phyloP scores from a whole-genome alignment of 148 eudicot genomes.

The Vaccinium vitisidaea region DNA sequence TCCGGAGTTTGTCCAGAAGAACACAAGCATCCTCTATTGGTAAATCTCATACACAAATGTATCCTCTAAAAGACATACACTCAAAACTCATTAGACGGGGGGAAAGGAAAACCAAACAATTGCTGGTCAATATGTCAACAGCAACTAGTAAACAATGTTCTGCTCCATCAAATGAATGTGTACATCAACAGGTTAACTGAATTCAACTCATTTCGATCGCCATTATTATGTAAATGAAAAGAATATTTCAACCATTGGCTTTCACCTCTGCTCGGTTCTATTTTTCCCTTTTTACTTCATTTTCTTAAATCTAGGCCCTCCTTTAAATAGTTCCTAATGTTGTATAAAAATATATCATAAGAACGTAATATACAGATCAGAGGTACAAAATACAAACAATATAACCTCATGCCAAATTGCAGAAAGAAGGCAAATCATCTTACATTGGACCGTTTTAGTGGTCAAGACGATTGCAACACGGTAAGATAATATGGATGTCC shows the following conservation, averaged over 20 bases:
- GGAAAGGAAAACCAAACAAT: background rate
- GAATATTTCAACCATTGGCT: background rate
- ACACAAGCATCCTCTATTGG: background rate
- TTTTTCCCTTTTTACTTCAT: background rate
- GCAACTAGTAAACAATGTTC: background rate
- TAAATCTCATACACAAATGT: background rate
- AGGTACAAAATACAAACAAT: background rate
- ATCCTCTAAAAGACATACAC: background rate
- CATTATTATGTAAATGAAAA: conserved; percentile 6
- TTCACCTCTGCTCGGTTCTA: background rate
- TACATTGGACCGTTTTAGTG: conserved; percentile 1
- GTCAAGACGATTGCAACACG: conserved; percentile 61
- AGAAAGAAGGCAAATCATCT: background rate
- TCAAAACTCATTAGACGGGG: background rate
- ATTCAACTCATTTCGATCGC: background rate
- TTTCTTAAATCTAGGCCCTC: background rate
- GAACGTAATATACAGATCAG: background rate
- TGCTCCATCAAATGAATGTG: background rate
- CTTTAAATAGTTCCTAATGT: background rate
- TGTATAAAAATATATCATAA: background rate
- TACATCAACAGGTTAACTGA: background rate
- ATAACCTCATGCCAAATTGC: background rate
- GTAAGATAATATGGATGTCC: conserved; percentile 71
- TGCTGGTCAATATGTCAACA: background rate
- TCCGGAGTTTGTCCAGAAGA: too few species aligned